Percentiles rank a stretch among this genome's conserved stretches.
Conservation (phyloP, 2,329 filamentous ascomycete genomes). For the Amphichorda felina region DNA sequence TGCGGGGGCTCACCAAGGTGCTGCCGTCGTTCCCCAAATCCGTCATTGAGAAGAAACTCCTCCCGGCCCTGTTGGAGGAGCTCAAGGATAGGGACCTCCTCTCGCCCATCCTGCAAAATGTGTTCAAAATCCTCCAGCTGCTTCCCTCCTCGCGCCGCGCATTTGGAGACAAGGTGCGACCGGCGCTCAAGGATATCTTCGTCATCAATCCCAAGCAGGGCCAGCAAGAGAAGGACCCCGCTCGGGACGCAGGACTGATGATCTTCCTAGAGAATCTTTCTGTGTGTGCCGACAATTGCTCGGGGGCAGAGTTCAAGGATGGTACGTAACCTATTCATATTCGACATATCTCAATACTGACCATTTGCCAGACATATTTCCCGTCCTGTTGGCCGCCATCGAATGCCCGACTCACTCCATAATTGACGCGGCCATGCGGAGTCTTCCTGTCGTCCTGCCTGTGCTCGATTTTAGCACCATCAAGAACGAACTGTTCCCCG, state of each 20-base stretch:
- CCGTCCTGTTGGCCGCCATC: conserved; percentile 71
- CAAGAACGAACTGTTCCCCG: conserved; percentile 92
- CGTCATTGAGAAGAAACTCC: conserved; percentile 87
- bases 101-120: conserved; percentile 75
- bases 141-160: conserved; percentile 66
- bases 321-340: conserved; percentile 35
- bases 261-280: conserved; percentile 77
- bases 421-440: conserved; percentile 73
- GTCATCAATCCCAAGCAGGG: conserved; percentile 43
- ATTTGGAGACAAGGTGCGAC: conserved; percentile 80
- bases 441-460: conserved; percentile 68
- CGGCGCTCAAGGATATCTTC: conserved; percentile 74
- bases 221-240: conserved; percentile 63
- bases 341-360: conserved; percentile 6
- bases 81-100: conserved; percentile 85
- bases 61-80: conserved; percentile 83
- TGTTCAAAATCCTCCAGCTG: conserved; percentile 78
- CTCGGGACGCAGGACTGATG: conserved; percentile 83
- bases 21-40: conserved; percentile 86
- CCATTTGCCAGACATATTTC: conserved; percentile 58
- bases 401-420: conserved; percentile 83
- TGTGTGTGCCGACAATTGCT: conserved; percentile 66
- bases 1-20: conserved; percentile 79
- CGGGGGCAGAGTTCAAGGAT: conserved; percentile 90
- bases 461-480: conserved; percentile 92